Percentiles rank a stretch among this genome's conserved stretches.
Evolutionary conservation across 2,329 filamentous ascomycete genomes (phyloP).

Genomic region (Penicillium expansum): DNA sequence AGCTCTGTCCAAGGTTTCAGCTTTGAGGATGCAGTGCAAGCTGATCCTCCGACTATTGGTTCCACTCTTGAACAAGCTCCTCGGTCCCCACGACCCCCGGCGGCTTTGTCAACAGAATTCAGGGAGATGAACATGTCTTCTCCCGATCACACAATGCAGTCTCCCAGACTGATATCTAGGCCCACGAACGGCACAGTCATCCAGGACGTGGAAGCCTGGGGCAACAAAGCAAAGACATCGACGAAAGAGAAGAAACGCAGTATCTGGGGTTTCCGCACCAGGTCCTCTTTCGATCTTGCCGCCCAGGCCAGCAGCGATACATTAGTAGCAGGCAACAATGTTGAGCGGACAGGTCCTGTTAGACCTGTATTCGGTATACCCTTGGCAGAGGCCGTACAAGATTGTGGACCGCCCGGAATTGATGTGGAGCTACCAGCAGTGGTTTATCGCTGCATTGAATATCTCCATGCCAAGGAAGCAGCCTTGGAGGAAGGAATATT

Average conservation of each 20-base stretch:
- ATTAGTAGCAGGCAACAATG: slow-evolving; percentile 49
- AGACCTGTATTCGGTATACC: slow-evolving; percentile 81
- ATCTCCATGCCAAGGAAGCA: slow-evolving; percentile 78
- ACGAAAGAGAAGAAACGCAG: slow-evolving; percentile 80
- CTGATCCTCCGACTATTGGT: slow-evolving; percentile 56
- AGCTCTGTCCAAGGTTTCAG: slow-evolving; percentile 49
- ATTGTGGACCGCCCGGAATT: slow-evolving; percentile 68
- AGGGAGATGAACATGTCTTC: slow-evolving; percentile 23
- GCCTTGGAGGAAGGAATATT: slow-evolving; percentile 91
- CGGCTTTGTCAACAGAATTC: slow-evolving; percentile 30
- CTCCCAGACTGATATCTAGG: slow-evolving; percentile 67
- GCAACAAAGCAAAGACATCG: slow-evolving; percentile 63
- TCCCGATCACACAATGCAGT: slow-evolving; percentile 34
- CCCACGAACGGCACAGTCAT: slow-evolving; percentile 84
- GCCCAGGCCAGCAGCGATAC: slow-evolving; percentile 34
- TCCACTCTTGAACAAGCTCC: slow-evolving; percentile 35
- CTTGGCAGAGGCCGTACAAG: slow-evolving; percentile 80
- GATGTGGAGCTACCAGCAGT: slow-evolving; percentile 81
- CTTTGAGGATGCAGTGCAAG: slow-evolving; percentile 57
- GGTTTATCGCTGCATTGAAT: slow-evolving; percentile 93
- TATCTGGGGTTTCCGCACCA: slow-evolving; percentile 64
- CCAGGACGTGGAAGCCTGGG: slow-evolving; percentile 78
- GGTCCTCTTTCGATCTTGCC: slow-evolving; percentile 66
- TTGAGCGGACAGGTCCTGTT: slow-evolving; percentile 53
- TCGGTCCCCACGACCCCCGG: slow-evolving; percentile 36